phyloP scores from a whole-genome alignment of 768 basidiomycete genomes.

The Kwoniella botswanensis region DNA sequence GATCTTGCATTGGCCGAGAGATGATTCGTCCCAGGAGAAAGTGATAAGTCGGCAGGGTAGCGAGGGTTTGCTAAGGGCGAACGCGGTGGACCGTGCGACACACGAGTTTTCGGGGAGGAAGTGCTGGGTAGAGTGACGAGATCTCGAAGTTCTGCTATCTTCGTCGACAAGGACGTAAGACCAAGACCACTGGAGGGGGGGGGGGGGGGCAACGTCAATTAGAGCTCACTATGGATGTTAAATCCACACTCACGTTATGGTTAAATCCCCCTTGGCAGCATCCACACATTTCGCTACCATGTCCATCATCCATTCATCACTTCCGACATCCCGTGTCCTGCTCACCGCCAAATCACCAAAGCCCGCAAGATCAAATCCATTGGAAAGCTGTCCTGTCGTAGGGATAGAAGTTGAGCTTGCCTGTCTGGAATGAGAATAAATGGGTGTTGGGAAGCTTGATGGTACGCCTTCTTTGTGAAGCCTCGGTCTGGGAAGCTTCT shows the following conservation, averaged over 20 bases:
- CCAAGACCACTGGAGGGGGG: constrained; percentile 28
- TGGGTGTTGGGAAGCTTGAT: constrained; percentile 26
- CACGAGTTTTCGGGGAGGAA: constrained; percentile 21
- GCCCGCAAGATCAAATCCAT: neutral
- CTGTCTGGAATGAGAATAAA: constrained; percentile 30
- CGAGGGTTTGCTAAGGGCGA: constrained; percentile 16
- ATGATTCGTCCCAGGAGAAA: constrained; percentile 32
- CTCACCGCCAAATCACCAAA: neutral
- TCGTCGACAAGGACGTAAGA: constrained; percentile 42
- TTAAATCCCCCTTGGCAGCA: constrained; percentile 28
- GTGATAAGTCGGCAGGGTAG: constrained; percentile 16
- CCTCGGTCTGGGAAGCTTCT: constrained; percentile 29
- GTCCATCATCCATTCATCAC: constrained; percentile 52
- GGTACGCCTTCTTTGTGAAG: constrained; percentile 24
- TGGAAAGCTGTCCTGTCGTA: neutral
- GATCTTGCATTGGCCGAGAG: constrained; percentile 37
- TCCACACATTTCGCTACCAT: constrained; percentile 47
- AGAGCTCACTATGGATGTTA: neutral
- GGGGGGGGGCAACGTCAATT: neutral
- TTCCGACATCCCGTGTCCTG: constrained; percentile 25
- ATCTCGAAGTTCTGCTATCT: constrained; percentile 49
- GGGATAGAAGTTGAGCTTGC: constrained; percentile 16
- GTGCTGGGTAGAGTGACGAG: constrained; percentile 47
- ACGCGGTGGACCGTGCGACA: constrained; percentile 17
- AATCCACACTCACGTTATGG: constrained; percentile 37